A percentile compares a stretch with the other conserved stretches of the same genome.
Evolutionary conservation across 139 green algal species (phyloP).

Genomic region (Chlamydomonas sp.): DNA sequence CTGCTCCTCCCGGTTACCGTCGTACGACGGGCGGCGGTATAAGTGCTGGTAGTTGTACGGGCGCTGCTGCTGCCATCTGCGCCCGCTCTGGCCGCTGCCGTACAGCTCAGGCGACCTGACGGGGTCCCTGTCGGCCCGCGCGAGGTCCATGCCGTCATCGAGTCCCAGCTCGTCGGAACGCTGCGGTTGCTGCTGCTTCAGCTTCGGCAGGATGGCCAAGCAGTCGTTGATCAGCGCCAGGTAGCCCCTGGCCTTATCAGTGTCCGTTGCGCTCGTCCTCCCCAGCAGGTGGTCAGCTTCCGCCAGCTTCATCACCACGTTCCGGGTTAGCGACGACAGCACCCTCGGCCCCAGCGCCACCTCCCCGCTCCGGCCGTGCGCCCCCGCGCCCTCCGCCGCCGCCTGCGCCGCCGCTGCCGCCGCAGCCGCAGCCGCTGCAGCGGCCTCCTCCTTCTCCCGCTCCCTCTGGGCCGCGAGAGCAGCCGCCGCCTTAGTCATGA

Average conservation of each 20-base stretch:
- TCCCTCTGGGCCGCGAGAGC: too few species aligned
- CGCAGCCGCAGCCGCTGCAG: background rate
- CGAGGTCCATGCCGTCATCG: background rate
- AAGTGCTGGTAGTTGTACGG: too few species aligned
- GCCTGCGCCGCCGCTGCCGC: background rate
- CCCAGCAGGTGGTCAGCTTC: slow-evolving; percentile 18
- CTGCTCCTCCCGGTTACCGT: too few species aligned
- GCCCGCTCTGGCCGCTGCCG: too few species aligned
- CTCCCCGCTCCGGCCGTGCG: background rate
- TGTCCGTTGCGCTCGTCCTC: background rate
- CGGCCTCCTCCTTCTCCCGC: background rate
- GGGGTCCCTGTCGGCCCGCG: too few species aligned
- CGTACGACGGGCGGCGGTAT: too few species aligned
- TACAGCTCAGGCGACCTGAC: too few species aligned
- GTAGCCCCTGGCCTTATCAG: background rate
- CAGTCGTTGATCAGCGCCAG: slow-evolving; percentile 14
- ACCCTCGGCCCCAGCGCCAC: background rate
- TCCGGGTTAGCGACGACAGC: slow-evolving; percentile 6
- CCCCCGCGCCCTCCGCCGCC: background rate
- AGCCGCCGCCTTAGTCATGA: too few species aligned
- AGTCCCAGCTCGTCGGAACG: background rate
- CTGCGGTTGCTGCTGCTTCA: background rate
- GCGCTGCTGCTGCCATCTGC: too few species aligned
- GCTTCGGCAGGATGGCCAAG: slow-evolving; percentile 6
- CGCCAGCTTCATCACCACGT: slow-evolving; percentile 23